Evolutionary conservation across 805 yeast species (phyloP), one percentile per base, ranked within the genome.

Genomic region (Yueomyces sp.): DNA sequence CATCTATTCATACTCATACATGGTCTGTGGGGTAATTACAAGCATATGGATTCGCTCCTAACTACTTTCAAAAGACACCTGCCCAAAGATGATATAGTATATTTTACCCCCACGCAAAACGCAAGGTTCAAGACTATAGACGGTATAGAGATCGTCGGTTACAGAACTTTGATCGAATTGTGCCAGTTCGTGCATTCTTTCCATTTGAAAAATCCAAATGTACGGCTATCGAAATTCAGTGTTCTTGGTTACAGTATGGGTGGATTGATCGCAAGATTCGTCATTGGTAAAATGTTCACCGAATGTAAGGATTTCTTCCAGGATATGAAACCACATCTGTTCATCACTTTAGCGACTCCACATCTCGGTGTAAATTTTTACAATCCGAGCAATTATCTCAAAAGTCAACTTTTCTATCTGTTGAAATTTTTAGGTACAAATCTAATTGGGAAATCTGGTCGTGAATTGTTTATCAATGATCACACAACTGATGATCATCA

Each of bases 191-290:
- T 75, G 30, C 62, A 61, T 19, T 55, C 49, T 8, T 57, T 64
- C 47, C 52, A 69, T 28, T 47, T 47, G 12, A 8, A 27, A 33
- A 38, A 29, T 34, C n/a, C n/a, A 38, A 39, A 26, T n/a, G 33
- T 44, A 62, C 40, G 53, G 53, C 31, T 44, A 51, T 62, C 41
- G 44, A 55, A 77, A 51, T 73, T 90, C 41, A 83, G 94, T 47
- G 67, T 90, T 38, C 70, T 85, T 3, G 96, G 97, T 0, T 90
- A 88, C 59, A 85, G 95, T 0, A 65, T 90, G 46, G 96, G 97
- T 27, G 97, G 97, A 0, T 63, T 88, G 34, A 76, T 90, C 32
- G 70, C 87, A 0, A 67, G 96, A 42, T 87, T 85, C 58, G 79
- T 86, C 28, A 69, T 87, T 40, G 96, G 96, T 2, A 68, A 81